Evolutionary conservation across 2,329 filamentous ascomycete genomes (phyloP).

Genomic region (Rhexocercosporidium sp.): DNA sequence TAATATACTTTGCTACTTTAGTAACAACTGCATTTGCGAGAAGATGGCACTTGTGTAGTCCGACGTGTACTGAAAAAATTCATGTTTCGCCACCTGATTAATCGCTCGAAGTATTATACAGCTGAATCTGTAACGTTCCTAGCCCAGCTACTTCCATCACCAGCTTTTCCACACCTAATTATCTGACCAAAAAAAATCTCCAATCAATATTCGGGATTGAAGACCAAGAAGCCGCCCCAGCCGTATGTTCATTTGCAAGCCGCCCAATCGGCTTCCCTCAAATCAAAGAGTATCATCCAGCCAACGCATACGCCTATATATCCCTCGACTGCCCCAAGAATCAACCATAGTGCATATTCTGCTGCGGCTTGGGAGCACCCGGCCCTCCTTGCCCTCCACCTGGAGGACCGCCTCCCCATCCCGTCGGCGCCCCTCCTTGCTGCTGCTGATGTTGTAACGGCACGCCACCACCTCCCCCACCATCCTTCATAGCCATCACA

Average conservation of each 20-base stretch:
- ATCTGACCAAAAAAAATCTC: not conserved
- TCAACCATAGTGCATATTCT: slow-evolving; percentile 42
- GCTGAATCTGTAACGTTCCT: not conserved
- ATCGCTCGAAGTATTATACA: too few species aligned
- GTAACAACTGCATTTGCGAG: too few species aligned
- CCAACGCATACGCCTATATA: not conserved
- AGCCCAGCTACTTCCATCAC: not conserved
- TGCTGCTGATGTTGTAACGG: slow-evolving; percentile 37
- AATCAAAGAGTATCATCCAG: not conserved
- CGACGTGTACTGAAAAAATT: too few species aligned
- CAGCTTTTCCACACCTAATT: not conserved
- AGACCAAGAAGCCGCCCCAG: not conserved
- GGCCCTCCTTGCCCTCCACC: slow-evolving; percentile 11
- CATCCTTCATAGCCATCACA: slow-evolving; percentile 36
- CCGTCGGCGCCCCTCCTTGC: slow-evolving; percentile 30
- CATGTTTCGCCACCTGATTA: too few species aligned
- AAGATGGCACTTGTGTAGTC: too few species aligned
- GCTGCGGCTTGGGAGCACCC: slow-evolving; percentile 32
- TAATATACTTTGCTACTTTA: too few species aligned
- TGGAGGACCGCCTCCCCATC: slow-evolving; percentile 36
- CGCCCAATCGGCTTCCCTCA: too few species aligned
- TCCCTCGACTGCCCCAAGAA: not conserved
- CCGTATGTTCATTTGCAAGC: not conserved
- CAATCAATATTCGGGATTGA: not conserved
- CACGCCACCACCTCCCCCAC: slow-evolving; percentile 34